Evolutionary conservation across 257 asterid species (phyloP).

Genomic region (Misopates orontium): DNA sequence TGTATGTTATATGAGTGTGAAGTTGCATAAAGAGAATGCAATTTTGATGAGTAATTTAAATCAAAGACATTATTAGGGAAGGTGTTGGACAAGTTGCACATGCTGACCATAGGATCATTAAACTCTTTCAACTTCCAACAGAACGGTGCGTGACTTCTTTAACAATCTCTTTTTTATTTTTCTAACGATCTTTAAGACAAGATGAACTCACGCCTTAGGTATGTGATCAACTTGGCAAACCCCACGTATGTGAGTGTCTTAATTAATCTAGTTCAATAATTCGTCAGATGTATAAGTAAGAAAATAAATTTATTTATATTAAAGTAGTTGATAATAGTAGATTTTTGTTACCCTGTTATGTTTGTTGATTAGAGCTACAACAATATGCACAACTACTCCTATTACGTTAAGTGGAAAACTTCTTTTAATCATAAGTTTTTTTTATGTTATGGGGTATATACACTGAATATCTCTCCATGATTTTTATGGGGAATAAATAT

Average conservation of each 20-base stretch:
- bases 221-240: neutral
- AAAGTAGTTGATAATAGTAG: no score
- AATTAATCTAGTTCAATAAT: no score
- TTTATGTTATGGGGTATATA: no score
- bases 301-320: no score
- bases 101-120: neutral
- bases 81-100: conserved; percentile 15
- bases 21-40: neutral
- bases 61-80: neutral
- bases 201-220: neutral
- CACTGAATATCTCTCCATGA: no score
- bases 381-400: no score
- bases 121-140: conserved; percentile 11
- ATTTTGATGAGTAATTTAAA: neutral
- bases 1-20: neutral
- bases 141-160: conserved; percentile 16
- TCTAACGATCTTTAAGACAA: neutral
- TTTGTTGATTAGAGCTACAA: no score
- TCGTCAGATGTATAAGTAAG: no score
- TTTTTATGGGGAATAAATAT: no score
- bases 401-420: no score
- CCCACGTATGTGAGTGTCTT: neutral
- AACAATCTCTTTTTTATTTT: neutral
- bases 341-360: no score
- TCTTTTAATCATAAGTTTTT: no score